Percentiles rank a stretch among this genome's conserved stretches.
These are phyloP conservation scores for Mycena filopes DNA, from an alignment of 768 basidiomycete species.

Conservation along the genomic window DNA sequence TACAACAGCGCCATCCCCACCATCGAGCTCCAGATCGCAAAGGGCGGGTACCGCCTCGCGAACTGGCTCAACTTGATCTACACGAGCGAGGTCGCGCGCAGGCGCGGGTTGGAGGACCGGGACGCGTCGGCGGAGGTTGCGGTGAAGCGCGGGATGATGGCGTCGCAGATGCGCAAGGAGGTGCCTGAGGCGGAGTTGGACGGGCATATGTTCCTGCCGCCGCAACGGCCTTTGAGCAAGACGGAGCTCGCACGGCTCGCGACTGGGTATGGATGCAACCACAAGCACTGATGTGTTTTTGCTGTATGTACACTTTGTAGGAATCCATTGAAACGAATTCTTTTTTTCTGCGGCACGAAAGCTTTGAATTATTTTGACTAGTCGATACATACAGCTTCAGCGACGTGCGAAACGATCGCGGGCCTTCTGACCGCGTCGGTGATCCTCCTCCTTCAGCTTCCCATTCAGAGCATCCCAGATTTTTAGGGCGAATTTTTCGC, in stretches of 20 bases:
- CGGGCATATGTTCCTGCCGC: no score
- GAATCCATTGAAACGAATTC: no score
- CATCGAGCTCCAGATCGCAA: conserved; percentile 45
- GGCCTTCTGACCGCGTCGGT: conserved; percentile 68
- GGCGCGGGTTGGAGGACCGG: neutral
- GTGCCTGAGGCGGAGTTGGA: no score
- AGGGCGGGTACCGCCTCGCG: conserved; percentile 44
- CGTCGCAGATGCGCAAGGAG: no score
- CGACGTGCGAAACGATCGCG: conserved; percentile 60
- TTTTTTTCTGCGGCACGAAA: no score
- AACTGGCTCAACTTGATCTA: conserved; percentile 46
- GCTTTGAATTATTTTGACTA: no score
- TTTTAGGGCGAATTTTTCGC: conserved; percentile 71
- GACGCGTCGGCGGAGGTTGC: neutral
- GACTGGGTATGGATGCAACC: no score
- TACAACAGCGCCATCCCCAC: conserved; percentile 30
- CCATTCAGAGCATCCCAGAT: conserved; percentile 65
- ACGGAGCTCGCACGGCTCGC: no score
- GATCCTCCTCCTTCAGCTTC: conserved; percentile 74
- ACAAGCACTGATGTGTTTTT: no score
- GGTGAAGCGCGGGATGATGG: no score
- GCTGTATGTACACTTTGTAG: no score
- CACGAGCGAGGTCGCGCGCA: neutral
- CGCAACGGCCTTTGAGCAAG: no score
- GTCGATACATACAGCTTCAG: conserved; percentile 10